These are phyloP conservation scores for Xylaria longipes DNA, from an alignment of 495 filamentous ascomycete genomes.

Conservation along the genomic window DNA sequence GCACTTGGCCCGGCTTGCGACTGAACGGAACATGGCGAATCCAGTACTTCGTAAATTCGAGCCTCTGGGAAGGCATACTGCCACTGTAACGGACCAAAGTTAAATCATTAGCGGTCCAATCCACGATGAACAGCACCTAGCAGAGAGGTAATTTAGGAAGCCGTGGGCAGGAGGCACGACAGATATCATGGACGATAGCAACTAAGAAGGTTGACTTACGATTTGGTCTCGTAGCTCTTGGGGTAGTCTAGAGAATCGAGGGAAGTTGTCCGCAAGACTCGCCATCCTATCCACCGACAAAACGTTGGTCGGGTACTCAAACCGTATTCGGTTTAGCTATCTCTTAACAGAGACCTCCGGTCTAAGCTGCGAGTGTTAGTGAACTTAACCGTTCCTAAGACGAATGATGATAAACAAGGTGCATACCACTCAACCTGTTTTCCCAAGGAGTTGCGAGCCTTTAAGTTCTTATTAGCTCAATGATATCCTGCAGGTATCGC, in stretches of 20 bases:
- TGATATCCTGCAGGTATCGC: neutral
- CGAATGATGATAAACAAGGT: neutral
- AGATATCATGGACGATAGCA: neutral
- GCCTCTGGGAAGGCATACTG: conserved; percentile 52
- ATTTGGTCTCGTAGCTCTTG: conserved; percentile 40
- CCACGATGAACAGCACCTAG: neutral
- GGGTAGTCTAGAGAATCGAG: conserved; percentile 38
- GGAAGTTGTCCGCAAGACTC: conserved; percentile 24
- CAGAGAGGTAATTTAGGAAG: neutral
- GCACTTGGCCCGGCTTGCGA: conserved; percentile 46
- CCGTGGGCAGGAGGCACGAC: neutral
- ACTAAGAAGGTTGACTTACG: neutral
- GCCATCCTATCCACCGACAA: conserved; percentile 5
- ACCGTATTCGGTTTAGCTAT: neutral
- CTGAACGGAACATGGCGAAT: conserved; percentile 50
- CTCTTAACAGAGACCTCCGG: neutral
- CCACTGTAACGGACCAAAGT: conserved; percentile 38
- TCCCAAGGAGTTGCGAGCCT: neutral
- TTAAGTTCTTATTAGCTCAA: neutral
- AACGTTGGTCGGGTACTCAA: neutral
- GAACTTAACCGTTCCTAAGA: neutral
- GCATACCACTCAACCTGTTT: neutral
- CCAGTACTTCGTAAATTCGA: conserved; percentile 56
- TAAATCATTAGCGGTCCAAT: conserved; percentile 4
- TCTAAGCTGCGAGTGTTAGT: neutral